Percentiles rank a stretch among this genome's conserved stretches.
phyloP scores from a whole-genome alignment of 768 basidiomycete genomes.

The Tephrocybe sp. region DNA sequence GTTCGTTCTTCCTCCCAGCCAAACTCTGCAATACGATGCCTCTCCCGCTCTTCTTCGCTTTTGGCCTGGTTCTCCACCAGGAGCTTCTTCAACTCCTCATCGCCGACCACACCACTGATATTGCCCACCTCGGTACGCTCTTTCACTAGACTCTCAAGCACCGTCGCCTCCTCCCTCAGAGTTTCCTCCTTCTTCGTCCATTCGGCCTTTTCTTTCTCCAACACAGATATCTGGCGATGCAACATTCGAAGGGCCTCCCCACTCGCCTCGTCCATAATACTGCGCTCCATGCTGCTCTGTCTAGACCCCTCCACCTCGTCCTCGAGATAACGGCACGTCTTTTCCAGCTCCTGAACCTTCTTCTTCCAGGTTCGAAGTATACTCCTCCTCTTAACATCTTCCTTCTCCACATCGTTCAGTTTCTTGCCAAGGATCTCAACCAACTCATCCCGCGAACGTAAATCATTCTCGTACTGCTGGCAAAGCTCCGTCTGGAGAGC shows the following conservation, averaged over 20 bases:
- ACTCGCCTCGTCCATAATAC: slow-evolving; percentile 82
- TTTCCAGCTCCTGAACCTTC: slow-evolving; percentile 74
- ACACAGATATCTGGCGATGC: slow-evolving; percentile 73
- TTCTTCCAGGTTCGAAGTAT: slow-evolving; percentile 67
- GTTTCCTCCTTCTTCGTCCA: slow-evolving; percentile 40
- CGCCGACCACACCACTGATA: slow-evolving; percentile 41
- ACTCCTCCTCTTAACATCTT: slow-evolving; percentile 56
- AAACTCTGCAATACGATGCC: slow-evolving; percentile 37
- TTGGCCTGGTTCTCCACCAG: slow-evolving; percentile 39
- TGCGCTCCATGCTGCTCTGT: slow-evolving; percentile 76
- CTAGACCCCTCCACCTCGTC: slow-evolving; percentile 87
- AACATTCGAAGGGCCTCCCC: slow-evolving; percentile 76
- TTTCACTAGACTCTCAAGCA: slow-evolving; percentile 46
- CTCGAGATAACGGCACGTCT: slow-evolving; percentile 62
- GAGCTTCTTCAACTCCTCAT: slow-evolving; percentile 40
- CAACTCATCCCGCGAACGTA: slow-evolving; percentile 70
- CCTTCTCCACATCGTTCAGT: slow-evolving; percentile 54
- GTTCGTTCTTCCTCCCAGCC: slow-evolving; percentile 53
- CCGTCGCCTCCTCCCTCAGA: slow-evolving; percentile 44
- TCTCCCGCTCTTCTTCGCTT: slow-evolving; percentile 38
- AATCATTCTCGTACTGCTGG: slow-evolving; percentile 73
- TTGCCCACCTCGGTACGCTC: slow-evolving; percentile 48
- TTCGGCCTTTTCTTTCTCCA: slow-evolving; percentile 65
- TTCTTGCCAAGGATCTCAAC: slow-evolving; percentile 58
- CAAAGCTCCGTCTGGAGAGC: slow-evolving; percentile 73